Conservation (phyloP, 768 basidiomycete species). For the Leccinum sublutescens region DNA sequence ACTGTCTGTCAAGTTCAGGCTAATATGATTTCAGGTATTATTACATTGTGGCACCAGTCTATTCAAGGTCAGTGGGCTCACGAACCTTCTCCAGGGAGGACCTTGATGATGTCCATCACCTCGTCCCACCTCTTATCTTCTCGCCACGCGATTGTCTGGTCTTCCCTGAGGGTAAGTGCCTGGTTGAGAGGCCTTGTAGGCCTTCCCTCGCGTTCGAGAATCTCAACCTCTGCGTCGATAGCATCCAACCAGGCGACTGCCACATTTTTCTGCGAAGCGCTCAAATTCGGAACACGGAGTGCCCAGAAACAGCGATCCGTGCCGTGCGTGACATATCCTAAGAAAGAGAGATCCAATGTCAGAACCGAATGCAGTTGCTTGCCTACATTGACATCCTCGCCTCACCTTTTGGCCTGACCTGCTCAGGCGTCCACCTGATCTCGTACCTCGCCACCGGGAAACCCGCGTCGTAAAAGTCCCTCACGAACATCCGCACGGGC, state of each 20-base stretch:
- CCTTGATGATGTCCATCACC: slow-evolving; percentile 39
- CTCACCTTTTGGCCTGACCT: slow-evolving; percentile 52
- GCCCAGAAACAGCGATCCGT: slow-evolving; percentile 66
- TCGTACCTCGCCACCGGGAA: slow-evolving; percentile 70
- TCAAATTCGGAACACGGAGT: slow-evolving; percentile 50
- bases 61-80: background rate
- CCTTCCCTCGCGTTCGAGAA: slow-evolving; percentile 37
- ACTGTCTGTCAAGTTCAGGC: background rate
- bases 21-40: background rate
- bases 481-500: slow-evolving; percentile 58
- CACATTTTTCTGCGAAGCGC: slow-evolving; percentile 41
- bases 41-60: background rate
- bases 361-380: background rate
- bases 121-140: slow-evolving; percentile 54
- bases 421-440: slow-evolving; percentile 69
- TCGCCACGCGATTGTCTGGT: slow-evolving; percentile 54
- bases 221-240: slow-evolving; percentile 44
- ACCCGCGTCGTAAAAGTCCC: slow-evolving; percentile 52
- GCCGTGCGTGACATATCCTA: slow-evolving; percentile 71
- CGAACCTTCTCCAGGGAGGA: slow-evolving; percentile 28
- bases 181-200: slow-evolving; percentile 35
- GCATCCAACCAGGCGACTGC: slow-evolving; percentile 57
- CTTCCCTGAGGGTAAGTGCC: slow-evolving; percentile 50
- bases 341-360: background rate
- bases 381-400: background rate